Base-by-base conservation (phyloP, 2,329 filamentous ascomycete genomes). In the Paraphoma chrysanthemicola region DNA sequence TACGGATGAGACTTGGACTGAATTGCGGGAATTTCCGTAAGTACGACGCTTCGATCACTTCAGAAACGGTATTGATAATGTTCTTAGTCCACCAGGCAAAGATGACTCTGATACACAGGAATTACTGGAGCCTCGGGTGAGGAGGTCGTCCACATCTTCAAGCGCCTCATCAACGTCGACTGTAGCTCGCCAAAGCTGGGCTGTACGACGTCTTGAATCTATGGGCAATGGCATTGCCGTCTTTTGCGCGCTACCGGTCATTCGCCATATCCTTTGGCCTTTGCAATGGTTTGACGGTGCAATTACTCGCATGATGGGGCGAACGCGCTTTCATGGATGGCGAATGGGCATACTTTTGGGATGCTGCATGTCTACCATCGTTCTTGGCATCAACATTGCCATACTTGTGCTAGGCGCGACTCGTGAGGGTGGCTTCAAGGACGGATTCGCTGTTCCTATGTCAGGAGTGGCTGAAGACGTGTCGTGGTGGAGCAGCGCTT, bases 291-390 rank as follows among this genome's bases (percentile, higher is more conserved):
- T 51, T 10, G 16, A 45, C 12, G 16, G 16, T 8, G 17, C 16
- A n/a, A 28, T 39, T 2, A 39, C 8, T 7, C 29, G 18, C 12
- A 8, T 30, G 4, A 16, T 46, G 42, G 49, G 42, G 10, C 44
- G 16, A 14, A 45, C 31, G 3, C 30, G 31, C 17, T 68, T 59
- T 16, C 31, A 60, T 18, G 64, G 65, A 11, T 69, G 65, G 65
- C 61, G 56, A 2, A 66, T 63, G 64, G 66, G 66, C 10, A 50
- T 67, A 0, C 45, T 68, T 0, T 16, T 59, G 1, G 65, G 62
- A 7, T 42, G 54, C n/a, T 66, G 54, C 41, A 56, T 53, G 44
- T 66, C 62, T 0, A 29, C 44, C 2, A 28, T 64, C 0, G 62
- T 69, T 8, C 50, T 69, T 0, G 59, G 44, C 6, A 54, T 51